These are phyloP conservation scores for Verticillium nubilum DNA, from an alignment of 2,329 filamentous ascomycete genomes.

Conservation along the genomic window DNA sequence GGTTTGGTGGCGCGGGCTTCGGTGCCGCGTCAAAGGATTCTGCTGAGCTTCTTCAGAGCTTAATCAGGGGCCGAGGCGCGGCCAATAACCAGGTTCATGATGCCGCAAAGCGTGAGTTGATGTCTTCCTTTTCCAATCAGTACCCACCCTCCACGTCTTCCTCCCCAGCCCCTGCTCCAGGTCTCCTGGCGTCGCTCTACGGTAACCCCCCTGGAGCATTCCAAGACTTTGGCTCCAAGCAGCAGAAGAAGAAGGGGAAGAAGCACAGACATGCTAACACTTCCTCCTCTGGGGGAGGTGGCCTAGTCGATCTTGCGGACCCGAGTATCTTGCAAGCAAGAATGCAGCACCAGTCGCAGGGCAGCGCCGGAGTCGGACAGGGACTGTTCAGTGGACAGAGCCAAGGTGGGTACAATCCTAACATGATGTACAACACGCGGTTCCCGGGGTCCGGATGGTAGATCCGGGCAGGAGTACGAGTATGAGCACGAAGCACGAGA, in stretches of 20 bases:
- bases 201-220: conserved; percentile 78
- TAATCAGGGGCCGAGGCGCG: conserved; percentile 67
- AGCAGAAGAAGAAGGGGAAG: conserved; percentile 99
- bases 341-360: conserved; percentile 86
- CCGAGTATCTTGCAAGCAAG: conserved; percentile 98
- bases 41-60: conserved; percentile 73
- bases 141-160: conserved; percentile 77
- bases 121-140: conserved; percentile 86
- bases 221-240: conserved; percentile 90
- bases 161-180: conserved; percentile 82
- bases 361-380: conserved; percentile 79
- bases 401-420: conserved; percentile 93
- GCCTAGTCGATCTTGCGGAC: conserved; percentile 99
- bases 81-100: conserved; percentile 71
- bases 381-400: conserved; percentile 81
- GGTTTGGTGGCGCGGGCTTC: conserved; percentile 67
- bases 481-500: neutral
- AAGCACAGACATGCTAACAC: conserved; percentile 99
- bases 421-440: conserved; percentile 67
- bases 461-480: conserved; percentile 3
- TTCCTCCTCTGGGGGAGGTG: conserved; percentile 99
- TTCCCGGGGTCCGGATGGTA: conserved; percentile 17
- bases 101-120: conserved; percentile 96
- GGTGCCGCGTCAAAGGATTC: conserved; percentile 65
- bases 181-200: conserved; percentile 88